Base-by-base conservation (phyloP, 352 stramenopile species). In the Pythium aristosporum region DNA sequence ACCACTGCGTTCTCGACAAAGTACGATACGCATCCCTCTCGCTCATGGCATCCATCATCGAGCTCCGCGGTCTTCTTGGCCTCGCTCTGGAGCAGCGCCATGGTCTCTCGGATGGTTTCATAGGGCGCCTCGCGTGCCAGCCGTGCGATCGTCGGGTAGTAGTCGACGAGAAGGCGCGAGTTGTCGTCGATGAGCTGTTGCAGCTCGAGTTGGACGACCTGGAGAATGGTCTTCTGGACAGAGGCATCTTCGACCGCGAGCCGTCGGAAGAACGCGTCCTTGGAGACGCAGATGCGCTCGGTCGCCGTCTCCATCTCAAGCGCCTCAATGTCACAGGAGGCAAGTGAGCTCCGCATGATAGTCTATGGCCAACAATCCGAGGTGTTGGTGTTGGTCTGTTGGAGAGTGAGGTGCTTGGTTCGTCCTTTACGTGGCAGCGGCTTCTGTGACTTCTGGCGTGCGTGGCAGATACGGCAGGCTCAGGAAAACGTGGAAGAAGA, bases 191-290 rank as follows among this genome's bases (percentile, higher is more conserved):
- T 68, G 46, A 93, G 74, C 53, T 87, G 75, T 23, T 73, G 63
- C 37, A 90, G 67, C 56, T 91, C 86, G 28, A 75, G 68, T 12
- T 75, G 60, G 44, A 93, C 78, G 43, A 74, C 66, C 36, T 64
- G 50, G 7, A 84, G 67, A 79, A 91, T 87, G 47, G 83, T 61
- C 63, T 77, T 77, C 68, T 90, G 84, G 50, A 89, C 76, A 39
- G 72, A 63, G 5, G 71, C 59, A 61, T 92, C 83, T 0, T 78
- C 80, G 25, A 92, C 84, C 18, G 89, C 61, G 47, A 95, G 67
- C 20, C 86, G 84, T 2, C 83, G 86, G 65, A 95, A 95, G 63
- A 95, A 95, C 11, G 79, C 77, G 57, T 95, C 82, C 55, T 85
- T 77, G 63, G 89, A 79, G n/a, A 86, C 80, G 56, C 75, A 73